These are phyloP conservation scores for Russula compacta DNA, from an alignment of 768 basidiomycete species.

Conservation along the genomic window DNA sequence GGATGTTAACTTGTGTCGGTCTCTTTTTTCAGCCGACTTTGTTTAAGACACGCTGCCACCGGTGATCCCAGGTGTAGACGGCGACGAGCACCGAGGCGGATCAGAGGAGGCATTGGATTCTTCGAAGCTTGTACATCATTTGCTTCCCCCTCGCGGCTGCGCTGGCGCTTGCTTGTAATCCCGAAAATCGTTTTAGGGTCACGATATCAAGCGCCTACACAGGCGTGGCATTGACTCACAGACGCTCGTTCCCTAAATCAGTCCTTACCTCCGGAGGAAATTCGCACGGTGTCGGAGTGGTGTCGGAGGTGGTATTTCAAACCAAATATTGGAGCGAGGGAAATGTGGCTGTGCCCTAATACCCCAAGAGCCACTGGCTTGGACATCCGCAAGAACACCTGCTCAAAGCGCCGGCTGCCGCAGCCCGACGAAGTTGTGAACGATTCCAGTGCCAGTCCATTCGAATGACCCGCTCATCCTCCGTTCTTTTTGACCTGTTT, in stretches of 20 bases:
- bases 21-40: neutral
- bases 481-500: conserved; percentile 4
- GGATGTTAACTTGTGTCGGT: neutral
- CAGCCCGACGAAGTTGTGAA: neutral
- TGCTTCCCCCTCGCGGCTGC: neutral
- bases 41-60: neutral
- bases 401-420: neutral
- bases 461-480: neutral
- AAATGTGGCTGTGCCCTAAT: conserved; percentile 15
- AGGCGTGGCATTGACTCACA: neutral
- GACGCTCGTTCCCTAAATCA: conserved; percentile 2
- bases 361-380: neutral
- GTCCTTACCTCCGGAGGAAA: conserved; percentile 5
- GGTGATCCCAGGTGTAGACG: neutral
- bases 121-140: neutral
- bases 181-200: neutral
- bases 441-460: neutral
- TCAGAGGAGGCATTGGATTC: neutral
- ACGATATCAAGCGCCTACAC: neutral
- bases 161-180: neutral
- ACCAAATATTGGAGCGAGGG: neutral
- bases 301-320: neutral
- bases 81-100: neutral
- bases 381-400: neutral
- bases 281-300: neutral